Evolutionary conservation across 257 asterid genomes (phyloP), one percentile per base, ranked within the genome.

Genomic region (Agastache rugosa): DNA sequence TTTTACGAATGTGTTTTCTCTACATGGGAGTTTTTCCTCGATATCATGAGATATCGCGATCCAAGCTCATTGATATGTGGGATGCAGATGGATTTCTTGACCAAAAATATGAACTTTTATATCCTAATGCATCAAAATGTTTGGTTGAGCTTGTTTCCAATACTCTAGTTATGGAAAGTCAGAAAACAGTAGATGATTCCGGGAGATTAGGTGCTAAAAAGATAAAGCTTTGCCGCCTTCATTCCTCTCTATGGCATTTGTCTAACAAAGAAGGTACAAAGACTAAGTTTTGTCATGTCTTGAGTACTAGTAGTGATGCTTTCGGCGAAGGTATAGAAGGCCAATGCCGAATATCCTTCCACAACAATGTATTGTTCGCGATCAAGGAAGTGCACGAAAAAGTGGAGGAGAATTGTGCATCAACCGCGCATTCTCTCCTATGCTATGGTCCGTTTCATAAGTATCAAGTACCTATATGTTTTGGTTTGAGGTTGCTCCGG

Each of bases 21-120:
- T 73, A 73, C 17, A 37, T 80, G 59, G 82, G 82, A 20, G 72
- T 37, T 65, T 75, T 80, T 8, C 61, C 70, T 9, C 45, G 11
- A 34, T 17, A 55, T 10, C 6, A 5, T 15, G 14, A 23, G 31
- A 80, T 80, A 16, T 42, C 68, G 2, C n/a, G 23, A n/a, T 60
- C 67, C 16, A 71, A 70, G 29, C 64, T 80, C 45, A 27, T 27
- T 8, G 31, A 31, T 0, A 23, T 75, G 41, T 75, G 75, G 80
- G 4, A 6, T n/a, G 29, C n/a, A 1, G 80, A 76, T 3, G 71
- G 74, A 45, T 37, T 79, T 31, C 54, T 73, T 41, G 68, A 59
- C 8, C 14, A 27, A 56, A 20, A 29, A 4, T 11, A 12, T 4
- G 14, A 39, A 22, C 5, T 34, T 39, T 37, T 60, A 23, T 65